Evolutionary conservation across 768 basidiomycete species (phyloP).

Genomic region (Heimioporus sp.): DNA sequence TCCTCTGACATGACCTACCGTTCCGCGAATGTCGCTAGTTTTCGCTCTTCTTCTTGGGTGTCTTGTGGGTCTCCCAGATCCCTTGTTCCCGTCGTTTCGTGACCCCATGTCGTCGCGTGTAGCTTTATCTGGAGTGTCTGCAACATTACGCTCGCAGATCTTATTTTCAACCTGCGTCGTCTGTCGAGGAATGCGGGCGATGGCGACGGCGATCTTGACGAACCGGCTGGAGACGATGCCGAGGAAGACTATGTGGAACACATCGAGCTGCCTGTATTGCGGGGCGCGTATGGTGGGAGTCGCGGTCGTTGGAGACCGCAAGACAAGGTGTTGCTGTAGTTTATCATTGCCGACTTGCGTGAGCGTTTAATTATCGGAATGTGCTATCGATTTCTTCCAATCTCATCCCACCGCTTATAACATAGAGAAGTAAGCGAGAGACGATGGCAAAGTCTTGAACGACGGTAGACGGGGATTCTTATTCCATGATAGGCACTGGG

Average conservation of each 20-base stretch:
- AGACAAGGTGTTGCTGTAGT: neutral
- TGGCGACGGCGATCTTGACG: neutral
- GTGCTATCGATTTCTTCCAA: neutral
- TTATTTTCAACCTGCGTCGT: conserved; percentile 34
- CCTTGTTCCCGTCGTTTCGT: neutral
- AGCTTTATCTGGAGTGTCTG: conserved; percentile 38
- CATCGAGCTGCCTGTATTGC: conserved; percentile 5
- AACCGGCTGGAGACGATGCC: neutral
- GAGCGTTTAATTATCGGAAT: too few species aligned
- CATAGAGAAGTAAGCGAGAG: too few species aligned
- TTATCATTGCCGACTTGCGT: too few species aligned
- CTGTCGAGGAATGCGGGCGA: neutral
- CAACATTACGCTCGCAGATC: conserved; percentile 31
- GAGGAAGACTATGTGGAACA: neutral
- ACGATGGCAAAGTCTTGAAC: too few species aligned
- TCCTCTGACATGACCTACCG: neutral
- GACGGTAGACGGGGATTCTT: too few species aligned
- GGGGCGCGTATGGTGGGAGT: neutral
- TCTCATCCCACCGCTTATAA: too few species aligned
- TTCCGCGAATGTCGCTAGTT: conserved; percentile 14
- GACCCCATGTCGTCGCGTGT: neutral
- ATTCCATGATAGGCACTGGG: too few species aligned
- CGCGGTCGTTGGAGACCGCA: neutral
- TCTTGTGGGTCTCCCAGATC: conserved; percentile 15
- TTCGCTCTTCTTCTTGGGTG: conserved; percentile 11